Base-by-base conservation (phyloP, 164 flowering plant species). In the Magnolia officinalis region DNA sequence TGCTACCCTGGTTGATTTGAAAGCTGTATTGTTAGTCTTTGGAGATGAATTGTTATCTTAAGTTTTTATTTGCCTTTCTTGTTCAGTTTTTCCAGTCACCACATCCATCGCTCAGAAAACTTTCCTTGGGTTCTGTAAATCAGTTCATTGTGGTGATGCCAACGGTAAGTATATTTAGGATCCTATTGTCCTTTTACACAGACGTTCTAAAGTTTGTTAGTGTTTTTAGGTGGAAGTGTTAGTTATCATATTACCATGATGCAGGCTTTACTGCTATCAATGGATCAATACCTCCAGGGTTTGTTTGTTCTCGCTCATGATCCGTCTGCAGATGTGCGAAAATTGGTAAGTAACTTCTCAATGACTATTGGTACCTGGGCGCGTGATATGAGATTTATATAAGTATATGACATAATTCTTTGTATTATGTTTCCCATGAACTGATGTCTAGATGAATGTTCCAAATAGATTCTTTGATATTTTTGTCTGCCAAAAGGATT, bases 231-330 rank as follows among this genome's bases (percentile, higher is more conserved):
- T 61, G 20, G 23, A 51, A 45, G 64, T 72, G 5, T 58, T 72
- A 31, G 63, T 69, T 63, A 10, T 21, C 67, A 13, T 77, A 10
- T 67, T 69, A 21, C 64, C 63, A 76, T n/a, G 6, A 71, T 84
- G 81, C 85, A 96, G 99, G 96, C 91, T 45, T 81, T 96, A 58
- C 87, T 82, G 83, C 71, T 79, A 64, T 86, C 94, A 37, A 96
- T 96, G 97, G 98, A 96, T 85, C 91, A 90, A 77, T 96, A 88
- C 76, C 94, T 94, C 70, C 98, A 94, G 75, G 99, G 99, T 77
- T 85, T 96, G 84, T 96, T 96, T 86, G 80, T 82, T 81, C 97
- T 94, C 73, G 93, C 98, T 45, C 80, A 89, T 83, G 99, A 96
- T 72, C 84, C 94, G 74, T 66, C 89, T 71, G 73, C 95, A 64